Evolutionary conservation across 352 stramenopile genomes (phyloP), one percentile per base, ranked within the genome.

Genomic region (Pythium guiyangense): DNA sequence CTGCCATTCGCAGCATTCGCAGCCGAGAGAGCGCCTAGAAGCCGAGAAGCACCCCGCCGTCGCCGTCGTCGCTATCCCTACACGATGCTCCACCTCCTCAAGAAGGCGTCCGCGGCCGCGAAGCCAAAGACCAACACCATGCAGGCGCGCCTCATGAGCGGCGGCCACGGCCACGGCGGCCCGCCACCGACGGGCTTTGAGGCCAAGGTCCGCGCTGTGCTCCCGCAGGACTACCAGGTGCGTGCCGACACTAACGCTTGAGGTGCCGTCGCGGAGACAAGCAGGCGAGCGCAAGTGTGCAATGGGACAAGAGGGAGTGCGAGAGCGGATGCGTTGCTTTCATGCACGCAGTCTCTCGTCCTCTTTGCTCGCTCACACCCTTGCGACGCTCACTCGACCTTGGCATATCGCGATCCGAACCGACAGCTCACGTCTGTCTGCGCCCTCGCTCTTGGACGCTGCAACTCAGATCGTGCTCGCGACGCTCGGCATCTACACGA

Each of bases 181-280:
- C 85, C 67, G 49, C 73, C 77, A 44, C 76, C 60, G 48, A 92
- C 74, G 61, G 85, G 83, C 45, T 79, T 94, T 27, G 85, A 94
- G 74, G 85, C 83, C 58, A 88, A 90, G 68, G 84, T 94, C 64
- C 85, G 85, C 77, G 74, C 79, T 47, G 82, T 89, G 57, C 73
- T 94, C 60, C 85, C 85, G 40, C 54, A 94, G 61, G 81, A 94
- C 71, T 89, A 94, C 75, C 80, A 94, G 69, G 85, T 94, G 72
- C 62, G 74, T 58, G n/a, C n/a, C n/a, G n/a, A n/a, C n/a, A 1
- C 1, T 43, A 25, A 26, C n/a, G 43, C 22, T 50, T 43, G 40
- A 18, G 43, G 14, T 15, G 17, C 14, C 1, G 17, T 48, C 22
- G 25, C 26, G 26, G n/a, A n/a, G 20, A 22, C 20, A 27, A 15